These are phyloP conservation scores for Globisporangium canariense DNA, from an alignment of 352 stramenopile species.

Conservation along the genomic window DNA sequence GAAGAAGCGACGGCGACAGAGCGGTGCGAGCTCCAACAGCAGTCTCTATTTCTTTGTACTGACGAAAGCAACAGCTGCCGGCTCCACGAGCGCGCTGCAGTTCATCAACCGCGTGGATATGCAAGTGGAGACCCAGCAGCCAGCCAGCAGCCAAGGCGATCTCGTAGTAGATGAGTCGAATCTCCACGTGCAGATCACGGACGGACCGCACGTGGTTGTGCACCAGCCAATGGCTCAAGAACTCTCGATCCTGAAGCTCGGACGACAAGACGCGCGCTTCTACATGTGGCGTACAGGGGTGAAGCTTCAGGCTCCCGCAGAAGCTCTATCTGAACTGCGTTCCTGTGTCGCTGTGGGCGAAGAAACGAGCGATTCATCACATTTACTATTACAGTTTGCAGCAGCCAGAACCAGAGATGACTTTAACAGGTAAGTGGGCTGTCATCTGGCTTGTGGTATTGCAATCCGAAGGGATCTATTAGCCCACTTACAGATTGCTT, in stretches of 20 bases:
- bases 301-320: neutral
- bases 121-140: neutral
- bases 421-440: neutral
- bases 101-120: slow-evolving; percentile 19
- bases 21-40: neutral
- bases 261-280: slow-evolving; percentile 23
- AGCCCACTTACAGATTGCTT: neutral
- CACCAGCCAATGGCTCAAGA: slow-evolving; percentile 14
- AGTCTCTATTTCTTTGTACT: slow-evolving; percentile 17
- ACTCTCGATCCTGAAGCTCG: slow-evolving; percentile 23
- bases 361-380: slow-evolving; percentile 9
- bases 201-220: slow-evolving; percentile 38
- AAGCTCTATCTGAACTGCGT: neutral
- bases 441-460: neutral
- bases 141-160: neutral
- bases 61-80: neutral
- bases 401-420: neutral
- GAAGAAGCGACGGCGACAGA: neutral
- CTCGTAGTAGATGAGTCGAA: neutral
- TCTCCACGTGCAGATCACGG: slow-evolving; percentile 28
- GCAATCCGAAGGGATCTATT: too few relatives aligned
- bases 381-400: slow-evolving; percentile 16
- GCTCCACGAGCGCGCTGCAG: slow-evolving; percentile 2
- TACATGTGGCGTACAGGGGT: slow-evolving; percentile 17
- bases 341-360: slow-evolving; percentile 11